These are phyloP conservation scores for Penicillium diatomitis DNA, from an alignment of 495 filamentous ascomycete genomes.

Conservation along the genomic window DNA sequence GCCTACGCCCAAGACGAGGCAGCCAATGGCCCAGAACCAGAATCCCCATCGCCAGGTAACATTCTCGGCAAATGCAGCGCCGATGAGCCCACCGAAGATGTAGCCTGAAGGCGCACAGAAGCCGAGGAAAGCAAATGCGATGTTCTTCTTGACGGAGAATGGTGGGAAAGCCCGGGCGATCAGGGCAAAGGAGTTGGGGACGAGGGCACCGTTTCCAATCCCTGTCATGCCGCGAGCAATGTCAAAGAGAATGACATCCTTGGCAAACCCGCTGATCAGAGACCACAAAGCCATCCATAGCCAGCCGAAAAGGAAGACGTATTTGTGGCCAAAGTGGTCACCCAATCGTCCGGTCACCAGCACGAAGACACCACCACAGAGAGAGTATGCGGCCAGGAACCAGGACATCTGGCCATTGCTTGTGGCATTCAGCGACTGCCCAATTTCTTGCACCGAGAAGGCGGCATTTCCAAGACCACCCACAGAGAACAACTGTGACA, in stretches of 20 bases:
- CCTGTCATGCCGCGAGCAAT: slow-evolving; percentile 46
- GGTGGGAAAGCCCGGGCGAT: slow-evolving; percentile 34
- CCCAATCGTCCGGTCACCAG: slow-evolving; percentile 45
- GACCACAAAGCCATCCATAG: slow-evolving; percentile 44
- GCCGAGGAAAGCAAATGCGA: slow-evolving; percentile 53
- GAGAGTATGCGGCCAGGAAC: slow-evolving; percentile 37
- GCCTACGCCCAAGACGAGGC: slow-evolving; percentile 27
- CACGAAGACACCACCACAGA: slow-evolving; percentile 53
- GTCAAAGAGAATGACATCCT: slow-evolving; percentile 39
- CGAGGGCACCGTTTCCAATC: slow-evolving; percentile 43
- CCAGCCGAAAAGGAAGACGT: slow-evolving; percentile 41
- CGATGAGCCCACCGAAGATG: slow-evolving; percentile 42
- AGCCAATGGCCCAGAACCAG: slow-evolving; percentile 46
- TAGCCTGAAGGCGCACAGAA: slow-evolving; percentile 48
- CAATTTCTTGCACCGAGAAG: slow-evolving; percentile 36
- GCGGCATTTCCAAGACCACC: slow-evolving; percentile 28
- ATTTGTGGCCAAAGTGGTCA: slow-evolving; percentile 44
- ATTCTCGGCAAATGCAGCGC: slow-evolving; percentile 38
- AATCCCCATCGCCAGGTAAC: slow-evolving; percentile 58
- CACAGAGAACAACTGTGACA: slow-evolving; percentile 39
- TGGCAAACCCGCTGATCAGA: slow-evolving; percentile 30
- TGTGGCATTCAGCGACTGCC: slow-evolving; percentile 31
- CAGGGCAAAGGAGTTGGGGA: slow-evolving; percentile 43
- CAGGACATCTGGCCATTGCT: slow-evolving; percentile 37
- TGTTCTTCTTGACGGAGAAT: slow-evolving; percentile 47